Percentiles rank a stretch among this genome's conserved stretches.
Conservation (phyloP, 1,284 basidiomycete genomes). For the Irpex sp. region DNA sequence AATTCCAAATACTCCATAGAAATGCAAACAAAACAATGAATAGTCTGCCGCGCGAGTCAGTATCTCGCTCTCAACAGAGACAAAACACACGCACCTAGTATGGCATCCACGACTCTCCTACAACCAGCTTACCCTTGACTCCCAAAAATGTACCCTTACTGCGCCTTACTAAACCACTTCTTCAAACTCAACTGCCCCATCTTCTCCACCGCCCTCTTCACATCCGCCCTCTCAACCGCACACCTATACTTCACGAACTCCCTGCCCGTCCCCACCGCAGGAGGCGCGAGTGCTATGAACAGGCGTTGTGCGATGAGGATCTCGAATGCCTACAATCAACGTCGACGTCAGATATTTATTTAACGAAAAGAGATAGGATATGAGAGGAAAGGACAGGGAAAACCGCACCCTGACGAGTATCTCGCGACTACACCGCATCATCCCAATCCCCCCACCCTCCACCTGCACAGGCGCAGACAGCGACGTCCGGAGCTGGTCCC, state of each 20-base stretch:
- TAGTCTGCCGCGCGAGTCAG: too few species aligned
- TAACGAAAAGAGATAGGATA: background rate
- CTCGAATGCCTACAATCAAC: conserved; percentile 60
- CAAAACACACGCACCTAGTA: too few species aligned
- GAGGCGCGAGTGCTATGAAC: conserved; percentile 45
- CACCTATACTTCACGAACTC: conserved; percentile 71
- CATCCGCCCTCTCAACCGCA: conserved; percentile 48
- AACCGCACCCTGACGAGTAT: conserved; percentile 59
- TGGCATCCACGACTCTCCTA: too few species aligned
- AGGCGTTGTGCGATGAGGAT: conserved; percentile 47
- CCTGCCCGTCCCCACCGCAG: conserved; percentile 44
- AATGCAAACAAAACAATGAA: too few species aligned
- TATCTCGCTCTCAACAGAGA: too few species aligned
- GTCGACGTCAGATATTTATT: too few species aligned
- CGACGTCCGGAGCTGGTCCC: conserved; percentile 63
- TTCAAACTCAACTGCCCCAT: conserved; percentile 67
- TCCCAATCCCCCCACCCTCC: conserved; percentile 70
- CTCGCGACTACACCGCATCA: conserved; percentile 60
- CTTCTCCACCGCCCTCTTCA: conserved; percentile 64
- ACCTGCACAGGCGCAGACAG: conserved; percentile 70
- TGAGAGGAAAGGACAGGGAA: background rate
- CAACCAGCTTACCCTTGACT: too few species aligned
- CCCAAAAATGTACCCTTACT: conserved; percentile 16
- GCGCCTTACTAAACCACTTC: conserved; percentile 69
- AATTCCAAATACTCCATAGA: background rate